Base-by-base conservation (phyloP, 352 stramenopile genomes). In the Hyaloperonospora brassicae region DNA sequence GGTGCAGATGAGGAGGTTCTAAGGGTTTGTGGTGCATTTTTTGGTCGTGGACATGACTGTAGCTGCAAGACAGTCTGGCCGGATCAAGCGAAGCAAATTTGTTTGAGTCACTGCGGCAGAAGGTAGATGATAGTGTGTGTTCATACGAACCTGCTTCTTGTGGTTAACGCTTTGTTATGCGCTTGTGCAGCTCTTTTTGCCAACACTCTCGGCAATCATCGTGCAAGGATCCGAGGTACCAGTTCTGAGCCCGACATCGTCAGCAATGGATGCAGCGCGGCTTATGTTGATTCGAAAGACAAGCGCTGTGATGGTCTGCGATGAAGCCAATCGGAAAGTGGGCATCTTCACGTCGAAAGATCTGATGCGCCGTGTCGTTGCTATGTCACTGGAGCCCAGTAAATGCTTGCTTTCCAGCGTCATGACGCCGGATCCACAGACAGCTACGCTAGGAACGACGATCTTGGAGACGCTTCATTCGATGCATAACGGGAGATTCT, bases 301-400 rank as follows among this genome's bases (percentile, higher is more conserved):
- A 6, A 89, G 75, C 25, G 84, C 84, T 42, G 41, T 70, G 48
- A 86, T 97, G 36, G 82, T 98, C 44, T 88, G 98, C 40, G 91
- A 97, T 45, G 77, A 89, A 50, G 66, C 78, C 23, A 66, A 67
- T 13, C 64, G 84, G 24, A 87, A 97, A 49, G 77, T 98, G 11
- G 96, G 96, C 21, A 98, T 99, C 61, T 97, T 98, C 58, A 98
- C 94, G 13, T 95, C 96, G 24, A 98, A 98, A 62, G 96, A 99
- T 69, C 78, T 99, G 66, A 96, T 99, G 91, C 93, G 82, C 24
- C 80, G 95, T 45, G 95, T 97, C 14, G 79, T 98, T 27, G 86
- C 92, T 0, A 78, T 93, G 44, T 87, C 92, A 11, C 52, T 97
- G 1, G 75, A 93, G 34, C 85, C 95, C 17, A 73, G 72, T 24